phyloP scores from a whole-genome alignment of 2,329 filamentous ascomycete genomes.

The Trichothecium roseum region DNA sequence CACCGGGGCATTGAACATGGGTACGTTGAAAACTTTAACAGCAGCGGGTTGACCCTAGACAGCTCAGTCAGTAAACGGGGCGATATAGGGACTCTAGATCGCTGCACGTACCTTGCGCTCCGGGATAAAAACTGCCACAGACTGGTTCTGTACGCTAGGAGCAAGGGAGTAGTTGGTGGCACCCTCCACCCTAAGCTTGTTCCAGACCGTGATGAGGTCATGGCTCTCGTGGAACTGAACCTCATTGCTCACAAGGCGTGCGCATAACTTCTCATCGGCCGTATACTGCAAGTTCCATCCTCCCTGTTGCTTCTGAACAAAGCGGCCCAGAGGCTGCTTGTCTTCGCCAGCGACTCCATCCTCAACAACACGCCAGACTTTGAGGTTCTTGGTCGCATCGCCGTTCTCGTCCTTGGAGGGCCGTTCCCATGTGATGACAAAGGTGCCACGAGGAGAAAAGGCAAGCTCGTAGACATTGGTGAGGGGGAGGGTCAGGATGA shows the following conservation, averaged over 20 bases:
- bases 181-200: slow-evolving; percentile 87
- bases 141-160: slow-evolving; percentile 72
- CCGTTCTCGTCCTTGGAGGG: slow-evolving; percentile 86
- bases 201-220: slow-evolving; percentile 81
- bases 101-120: slow-evolving; percentile 68
- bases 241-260: slow-evolving; percentile 90
- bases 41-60: slow-evolving; percentile 77
- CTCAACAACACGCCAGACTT: slow-evolving; percentile 84
- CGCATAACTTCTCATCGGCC: slow-evolving; percentile 84
- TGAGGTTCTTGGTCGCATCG: slow-evolving; percentile 90
- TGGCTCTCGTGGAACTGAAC: slow-evolving; percentile 93
- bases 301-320: slow-evolving; percentile 91
- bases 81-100: not conserved
- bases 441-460: slow-evolving; percentile 88
- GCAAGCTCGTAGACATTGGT: slow-evolving; percentile 86
- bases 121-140: slow-evolving; percentile 88
- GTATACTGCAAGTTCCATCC: slow-evolving; percentile 98
- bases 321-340: slow-evolving; percentile 71
- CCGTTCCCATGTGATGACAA: slow-evolving; percentile 93
- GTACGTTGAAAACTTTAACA: slow-evolving; percentile 90
- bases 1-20: slow-evolving; percentile 69
- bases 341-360: slow-evolving; percentile 49
- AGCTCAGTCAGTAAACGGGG: slow-evolving; percentile 4
- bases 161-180: slow-evolving; percentile 83
- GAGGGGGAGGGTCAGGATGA: slow-evolving; percentile 65